phyloP scores from a whole-genome alignment of 768 basidiomycete genomes.

The Rhodosporidiobolus sp. region DNA sequence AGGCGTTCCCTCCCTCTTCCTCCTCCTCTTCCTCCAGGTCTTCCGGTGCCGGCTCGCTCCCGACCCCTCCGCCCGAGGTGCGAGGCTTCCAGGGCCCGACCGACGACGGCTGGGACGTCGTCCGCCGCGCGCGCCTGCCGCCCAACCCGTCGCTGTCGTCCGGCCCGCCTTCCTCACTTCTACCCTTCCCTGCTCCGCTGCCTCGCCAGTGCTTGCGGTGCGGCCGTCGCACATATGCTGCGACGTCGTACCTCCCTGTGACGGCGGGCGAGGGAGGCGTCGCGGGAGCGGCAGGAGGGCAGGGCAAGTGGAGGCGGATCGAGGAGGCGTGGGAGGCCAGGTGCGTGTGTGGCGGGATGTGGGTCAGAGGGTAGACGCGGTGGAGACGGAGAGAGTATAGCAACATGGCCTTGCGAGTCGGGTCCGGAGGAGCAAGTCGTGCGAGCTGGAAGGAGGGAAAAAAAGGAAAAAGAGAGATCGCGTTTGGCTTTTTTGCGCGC shows the following conservation, averaged over 20 bases:
- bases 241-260: background rate
- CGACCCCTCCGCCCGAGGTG: background rate
- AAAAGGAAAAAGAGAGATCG: too few species aligned
- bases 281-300: background rate
- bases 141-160: background rate
- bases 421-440: too few species aligned
- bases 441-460: too few species aligned
- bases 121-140: slow-evolving; percentile 1
- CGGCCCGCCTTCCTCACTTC: background rate
- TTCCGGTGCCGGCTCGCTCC: too few species aligned
- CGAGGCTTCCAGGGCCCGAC: too few species aligned
- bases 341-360: slow-evolving; percentile 19
- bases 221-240: background rate
- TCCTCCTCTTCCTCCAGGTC: background rate
- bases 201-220: background rate
- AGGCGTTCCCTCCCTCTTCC: background rate
- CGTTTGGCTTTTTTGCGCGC: too few species aligned
- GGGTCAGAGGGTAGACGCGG: background rate
- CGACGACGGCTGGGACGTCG: background rate
- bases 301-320: slow-evolving; percentile 6
- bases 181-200: too few species aligned
- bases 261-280: background rate
- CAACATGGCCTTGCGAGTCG: too few species aligned
- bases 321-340: slow-evolving; percentile 20
- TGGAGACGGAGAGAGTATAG: background rate